Evolutionary conservation across 2,329 filamentous ascomycete genomes (phyloP), one percentile per base, ranked within the genome.

Genomic region (Aspergillus clavatus): DNA sequence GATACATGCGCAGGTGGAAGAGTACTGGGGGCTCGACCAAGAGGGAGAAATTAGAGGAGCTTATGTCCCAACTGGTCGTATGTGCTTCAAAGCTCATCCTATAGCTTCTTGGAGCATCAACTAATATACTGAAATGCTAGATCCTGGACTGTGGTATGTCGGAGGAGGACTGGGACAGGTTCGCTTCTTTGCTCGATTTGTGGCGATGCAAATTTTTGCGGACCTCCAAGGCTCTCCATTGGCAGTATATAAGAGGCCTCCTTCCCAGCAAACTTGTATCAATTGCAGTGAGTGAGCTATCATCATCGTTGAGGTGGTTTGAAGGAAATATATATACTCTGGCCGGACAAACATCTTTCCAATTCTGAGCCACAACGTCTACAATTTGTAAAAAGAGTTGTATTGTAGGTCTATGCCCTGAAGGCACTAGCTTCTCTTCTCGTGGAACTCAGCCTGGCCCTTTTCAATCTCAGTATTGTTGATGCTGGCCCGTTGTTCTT

Each of bases 1-100:
- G 14, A 56, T 72, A 3, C 68, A 68, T 3, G 61, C 69, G 23
- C 52, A 61, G 12, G 60, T 73, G 18, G 68, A 69, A 5, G 69
- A 75, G 43, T 73, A 69, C 37, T 75, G 67, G 65, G 67, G 71
- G 0, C 51, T 75, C 8, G 68, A 76, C 54, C 51, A 63, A 3
- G 73, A 77, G 46, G 74, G 73, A 7, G 74, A 77, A 51, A 56
- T 75, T 23, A 61, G 66, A 41, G 73, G 69, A 0, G 68, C 68
- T 43, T 73, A 65, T 50, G 68, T 59, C 45, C 66, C 60, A 8
- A 60, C 59, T 37, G 63, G 63, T 16, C 65, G 66, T 69, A 52
- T 59, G 66, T 63, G n/a, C 10, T 14, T 8, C 2, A 38, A 22
- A n/a, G 4, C 18, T 40, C 2, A 38, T 12, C 22, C 28, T 19